These are phyloP conservation scores for Kuraishia hungarica DNA, from an alignment of 805 yeast species.

Conservation along the genomic window DNA sequence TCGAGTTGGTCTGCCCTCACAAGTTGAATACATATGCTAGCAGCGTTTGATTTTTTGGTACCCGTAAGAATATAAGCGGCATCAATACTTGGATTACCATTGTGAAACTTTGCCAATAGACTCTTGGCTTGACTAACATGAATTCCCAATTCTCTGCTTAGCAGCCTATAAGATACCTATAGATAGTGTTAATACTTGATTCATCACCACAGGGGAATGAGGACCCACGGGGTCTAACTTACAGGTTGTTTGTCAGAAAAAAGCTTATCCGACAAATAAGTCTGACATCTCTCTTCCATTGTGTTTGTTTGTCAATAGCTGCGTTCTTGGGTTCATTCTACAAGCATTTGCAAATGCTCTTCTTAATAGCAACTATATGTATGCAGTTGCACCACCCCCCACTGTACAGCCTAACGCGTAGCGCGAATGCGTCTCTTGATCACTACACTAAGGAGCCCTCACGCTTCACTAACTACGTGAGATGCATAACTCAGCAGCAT, in stretches of 20 bases:
- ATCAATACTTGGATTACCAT: slow-evolving; percentile 24
- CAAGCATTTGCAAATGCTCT: neutral
- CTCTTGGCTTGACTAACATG: slow-evolving; percentile 30
- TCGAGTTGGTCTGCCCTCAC: slow-evolving; percentile 10
- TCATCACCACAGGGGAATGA: neutral
- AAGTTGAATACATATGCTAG: neutral
- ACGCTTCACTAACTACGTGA: neutral
- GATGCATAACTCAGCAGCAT: no score
- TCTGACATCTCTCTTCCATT: neutral
- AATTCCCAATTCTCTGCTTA: slow-evolving; percentile 30
- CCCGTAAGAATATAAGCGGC: slow-evolving; percentile 38
- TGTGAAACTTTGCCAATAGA: slow-evolving; percentile 28
- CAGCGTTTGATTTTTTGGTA: slow-evolving; percentile 5
- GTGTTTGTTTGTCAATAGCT: neutral
- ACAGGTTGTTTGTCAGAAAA: neutral
- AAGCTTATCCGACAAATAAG: neutral
- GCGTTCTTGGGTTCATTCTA: neutral
- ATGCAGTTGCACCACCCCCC: neutral
- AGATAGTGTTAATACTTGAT: neutral
- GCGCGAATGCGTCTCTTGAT: neutral
- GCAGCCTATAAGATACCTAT: slow-evolving; percentile 30
- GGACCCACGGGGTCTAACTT: neutral
- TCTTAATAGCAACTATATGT: neutral
- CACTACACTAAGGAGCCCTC: neutral
- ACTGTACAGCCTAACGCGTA: neutral